Percentiles rank a stretch among this genome's conserved stretches.
Evolutionary conservation across 129 eudicot species (phyloP).

Genomic region (sunflower (Helianthus annuus)): DNA sequence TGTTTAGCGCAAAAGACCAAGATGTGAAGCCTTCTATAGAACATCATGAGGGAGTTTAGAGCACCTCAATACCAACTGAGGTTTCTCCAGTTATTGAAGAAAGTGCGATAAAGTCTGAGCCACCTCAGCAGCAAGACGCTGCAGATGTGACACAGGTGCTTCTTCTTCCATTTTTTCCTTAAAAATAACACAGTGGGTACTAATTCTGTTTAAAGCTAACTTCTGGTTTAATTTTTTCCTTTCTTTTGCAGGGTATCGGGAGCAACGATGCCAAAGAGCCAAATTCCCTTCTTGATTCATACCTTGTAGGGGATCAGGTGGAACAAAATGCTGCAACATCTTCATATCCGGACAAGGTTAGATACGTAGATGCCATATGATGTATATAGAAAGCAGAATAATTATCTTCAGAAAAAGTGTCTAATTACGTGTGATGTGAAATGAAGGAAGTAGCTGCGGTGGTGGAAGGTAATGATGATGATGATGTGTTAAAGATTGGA

Average conservation of each 20-base stretch:
- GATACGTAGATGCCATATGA: slow-evolving; percentile 20
- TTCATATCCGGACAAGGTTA: slow-evolving; percentile 46
- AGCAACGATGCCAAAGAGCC: slow-evolving; percentile 39
- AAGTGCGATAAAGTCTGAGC: slow-evolving; percentile 30
- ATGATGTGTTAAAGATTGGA: slow-evolving; percentile 58
- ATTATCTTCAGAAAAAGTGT: slow-evolving; percentile 4
- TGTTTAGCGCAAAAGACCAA: slow-evolving; percentile 31
- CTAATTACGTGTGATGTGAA: slow-evolving; percentile 29
- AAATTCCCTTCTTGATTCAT: slow-evolving; percentile 73
- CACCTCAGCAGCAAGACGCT: slow-evolving; percentile 35
- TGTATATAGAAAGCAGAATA: slow-evolving; percentile 1
- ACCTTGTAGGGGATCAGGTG: slow-evolving; percentile 45
- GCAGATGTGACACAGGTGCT: slow-evolving; percentile 49
- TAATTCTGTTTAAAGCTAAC: slow-evolving; percentile 28
- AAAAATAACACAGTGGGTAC: slow-evolving; percentile 9
- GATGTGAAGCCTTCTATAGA: slow-evolving; percentile 40
- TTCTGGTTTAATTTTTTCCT: neutral
- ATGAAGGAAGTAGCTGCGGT: slow-evolving; percentile 54
- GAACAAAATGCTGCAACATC: slow-evolving; percentile 45
- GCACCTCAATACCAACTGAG: slow-evolving; percentile 26
- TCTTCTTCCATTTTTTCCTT: neutral
- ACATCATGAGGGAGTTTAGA: slow-evolving; percentile 40
- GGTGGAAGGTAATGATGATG: slow-evolving; percentile 43
- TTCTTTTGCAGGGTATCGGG: slow-evolving; percentile 44
- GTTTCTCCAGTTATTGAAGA: slow-evolving; percentile 39